Base-by-base conservation (phyloP, 805 yeast genomes). In the Candida quercuum region DNA sequence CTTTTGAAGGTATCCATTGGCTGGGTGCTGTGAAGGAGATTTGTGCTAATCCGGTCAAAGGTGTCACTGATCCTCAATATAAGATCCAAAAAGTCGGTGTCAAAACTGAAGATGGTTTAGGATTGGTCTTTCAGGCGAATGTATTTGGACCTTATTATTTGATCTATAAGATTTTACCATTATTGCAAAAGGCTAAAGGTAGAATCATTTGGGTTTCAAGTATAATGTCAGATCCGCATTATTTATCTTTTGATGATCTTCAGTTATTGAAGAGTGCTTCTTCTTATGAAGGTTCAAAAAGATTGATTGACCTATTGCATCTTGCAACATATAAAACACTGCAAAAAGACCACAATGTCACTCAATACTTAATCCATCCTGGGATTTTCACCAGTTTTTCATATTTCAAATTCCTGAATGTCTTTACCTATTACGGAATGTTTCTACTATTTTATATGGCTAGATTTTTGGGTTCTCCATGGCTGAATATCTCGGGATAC, bases 71-170 rank as follows among this genome's bases (percentile, higher is more conserved):
- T 41, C 97, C 96, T 8, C 77, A 79, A 2, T 89, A 85, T 63
- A 88, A 91, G 60, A 71, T 83, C 27, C 98, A 93, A 66, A 69
- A 73, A 40, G 70, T 76, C 14, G 96, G 97, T 4, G 79, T 81
- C 19, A 77, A 73, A 52, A 76, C 95, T 1, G 57, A 53, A 15
- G 99, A 93, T 60, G 88, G 76, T 0, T 49, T 91, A 67, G 97
- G 98, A 2, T 64, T 84, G 22, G 87, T 88, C 4, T 93, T 91
- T 65, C 95, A 93, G 61, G 94, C 93, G 5, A 93, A 93, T 56
- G 96, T 91, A n/a, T 86, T 93, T 63, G 96, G 95, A 0, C 98
- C 98, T 3, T 89, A 85, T 64, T 93, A 80, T 59, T 64, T 93
- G 37, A 69, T 89, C 37, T 85, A 83, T 48, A 78, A 74, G 45